Percentiles rank a stretch among this genome's conserved stretches.
phyloP scores from a whole-genome alignment of 139 green algal genomes.

The Auxenochlorella pyrenoidosa region DNA sequence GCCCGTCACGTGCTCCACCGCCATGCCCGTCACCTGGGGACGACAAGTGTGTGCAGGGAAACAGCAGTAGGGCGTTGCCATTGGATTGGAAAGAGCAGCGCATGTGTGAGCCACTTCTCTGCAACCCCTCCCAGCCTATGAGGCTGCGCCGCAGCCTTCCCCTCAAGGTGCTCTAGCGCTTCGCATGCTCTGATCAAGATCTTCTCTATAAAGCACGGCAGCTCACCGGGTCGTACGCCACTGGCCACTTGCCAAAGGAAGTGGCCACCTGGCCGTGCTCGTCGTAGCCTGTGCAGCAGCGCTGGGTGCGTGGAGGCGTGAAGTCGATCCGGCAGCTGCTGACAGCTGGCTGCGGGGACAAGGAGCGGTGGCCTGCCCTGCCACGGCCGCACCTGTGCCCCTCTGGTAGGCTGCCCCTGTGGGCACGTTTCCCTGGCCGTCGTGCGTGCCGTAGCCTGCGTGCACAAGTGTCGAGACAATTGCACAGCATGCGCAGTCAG shows the following conservation, averaged over 20 bases:
- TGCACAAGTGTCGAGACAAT: not conserved
- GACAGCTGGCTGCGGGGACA: not conserved
- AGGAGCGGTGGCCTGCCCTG: too few species aligned
- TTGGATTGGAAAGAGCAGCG: too few species aligned
- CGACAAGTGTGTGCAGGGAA: too few species aligned
- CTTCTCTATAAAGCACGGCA: not conserved
- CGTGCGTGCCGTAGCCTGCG: constrained; percentile 40
- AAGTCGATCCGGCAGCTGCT: not conserved
- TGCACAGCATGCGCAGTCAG: not conserved
- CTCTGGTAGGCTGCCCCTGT: not conserved
- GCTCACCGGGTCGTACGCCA: constrained; percentile 35
- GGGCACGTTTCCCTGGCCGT: constrained; percentile 31
- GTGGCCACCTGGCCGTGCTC: constrained; percentile 38
- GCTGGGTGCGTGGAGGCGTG: not conserved
- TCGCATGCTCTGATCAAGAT: too few species aligned
- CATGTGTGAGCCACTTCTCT: too few species aligned
- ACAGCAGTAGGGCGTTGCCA: too few species aligned
- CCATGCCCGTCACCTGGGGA: constrained; percentile 32
- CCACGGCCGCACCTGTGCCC: constrained; percentile 21
- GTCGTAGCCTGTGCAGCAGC: constrained; percentile 24
- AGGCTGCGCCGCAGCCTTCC: too few species aligned
- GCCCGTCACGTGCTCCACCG: not conserved
- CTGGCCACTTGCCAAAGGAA: constrained; percentile 21
- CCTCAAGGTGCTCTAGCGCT: too few species aligned
- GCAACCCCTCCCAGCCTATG: too few species aligned